Base-by-base conservation (phyloP, 768 basidiomycete species). In the Mycena indigotica region DNA sequence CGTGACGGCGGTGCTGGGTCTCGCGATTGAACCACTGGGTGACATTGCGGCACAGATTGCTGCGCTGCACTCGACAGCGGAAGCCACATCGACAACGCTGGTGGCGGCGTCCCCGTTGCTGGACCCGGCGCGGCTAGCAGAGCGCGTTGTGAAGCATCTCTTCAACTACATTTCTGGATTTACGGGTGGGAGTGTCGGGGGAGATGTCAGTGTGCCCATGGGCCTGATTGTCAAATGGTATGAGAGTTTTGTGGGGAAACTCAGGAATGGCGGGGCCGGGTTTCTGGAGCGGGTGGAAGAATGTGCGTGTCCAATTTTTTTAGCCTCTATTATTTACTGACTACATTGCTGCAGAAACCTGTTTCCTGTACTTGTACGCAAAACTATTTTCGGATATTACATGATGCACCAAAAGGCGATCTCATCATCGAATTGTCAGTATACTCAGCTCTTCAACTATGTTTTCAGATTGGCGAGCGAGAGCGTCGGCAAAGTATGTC, bases 381-480 rank as follows among this genome's bases (percentile, higher is more conserved):
- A n/a, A n/a, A n/a, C n/a, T n/a, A n/a, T n/a, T n/a, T n/a, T n/a
- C n/a, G n/a, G n/a, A n/a, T n/a, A n/a, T n/a, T n/a, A n/a, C n/a
- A n/a, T n/a, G n/a, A n/a, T n/a, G n/a, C n/a, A n/a, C n/a, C n/a
- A n/a, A n/a, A n/a, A n/a, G n/a, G n/a, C n/a, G n/a, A n/a, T n/a
- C n/a, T n/a, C n/a, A n/a, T n/a, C n/a, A n/a, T n/a, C n/a, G n/a
- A n/a, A n/a, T n/a, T n/a, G n/a, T n/a, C n/a, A n/a, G n/a, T n/a
- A n/a, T n/a, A n/a, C n/a, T n/a, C 84, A 93, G 66, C 72, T 93
- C 55, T 80, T 91, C 69, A 89, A 90, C 63, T 92, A 90, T 61
- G 62, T 92, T 5, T 83, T 85, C 5, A 81, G 89, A 1, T 93
- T 92, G 63, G 75, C 75, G 3, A 76, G 79, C n/a, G 74, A 73